These are phyloP conservation scores for Phialemonium atrogriseum DNA, from an alignment of 2,329 filamentous ascomycete species.

Conservation along the genomic window DNA sequence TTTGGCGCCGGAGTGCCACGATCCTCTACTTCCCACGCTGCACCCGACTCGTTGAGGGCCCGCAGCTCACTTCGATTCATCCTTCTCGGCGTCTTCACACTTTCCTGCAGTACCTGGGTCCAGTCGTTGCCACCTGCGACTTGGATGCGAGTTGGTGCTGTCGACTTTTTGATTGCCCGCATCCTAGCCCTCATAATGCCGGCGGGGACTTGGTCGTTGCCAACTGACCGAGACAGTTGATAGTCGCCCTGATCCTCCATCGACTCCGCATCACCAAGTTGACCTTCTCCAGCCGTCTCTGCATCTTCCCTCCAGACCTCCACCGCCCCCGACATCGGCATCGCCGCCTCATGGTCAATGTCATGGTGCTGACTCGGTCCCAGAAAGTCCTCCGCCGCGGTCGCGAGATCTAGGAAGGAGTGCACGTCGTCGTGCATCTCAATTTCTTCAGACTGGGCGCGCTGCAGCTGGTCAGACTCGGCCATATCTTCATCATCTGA, in stretches of 20 bases:
- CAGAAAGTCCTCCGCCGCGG: conserved; percentile 56
- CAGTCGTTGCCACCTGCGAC: conserved; percentile 72
- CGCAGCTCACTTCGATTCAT: conserved; percentile 71
- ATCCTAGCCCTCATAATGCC: conserved; percentile 56
- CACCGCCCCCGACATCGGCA: too few species aligned
- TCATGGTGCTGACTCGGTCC: too few species aligned
- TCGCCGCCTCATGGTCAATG: too few species aligned
- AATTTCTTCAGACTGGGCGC: conserved; percentile 85
- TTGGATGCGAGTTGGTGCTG: conserved; percentile 49
- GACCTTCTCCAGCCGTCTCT: conserved; percentile 22
- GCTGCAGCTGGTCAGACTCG: conserved; percentile 43
- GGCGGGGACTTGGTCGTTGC: conserved; percentile 46
- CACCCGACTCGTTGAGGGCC: conserved; percentile 52
- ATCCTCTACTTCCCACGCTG: conserved; percentile 35
- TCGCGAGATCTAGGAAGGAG: background rate
- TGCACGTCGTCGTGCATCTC: conserved; percentile 35
- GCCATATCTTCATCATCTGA: conserved; percentile 48
- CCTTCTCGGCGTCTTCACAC: conserved; percentile 91
- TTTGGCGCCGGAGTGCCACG: conserved; percentile 19
- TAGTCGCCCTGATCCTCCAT: conserved; percentile 34
- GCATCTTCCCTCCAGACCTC: conserved; percentile 50
- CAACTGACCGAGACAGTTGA: conserved; percentile 34
- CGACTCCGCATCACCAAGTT: too few species aligned
- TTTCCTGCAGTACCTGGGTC: conserved; percentile 88
- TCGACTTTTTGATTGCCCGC: conserved; percentile 53